Base-by-base conservation (phyloP, 2,329 filamentous ascomycete genomes). In the Ophiostoma piceae region DNA sequence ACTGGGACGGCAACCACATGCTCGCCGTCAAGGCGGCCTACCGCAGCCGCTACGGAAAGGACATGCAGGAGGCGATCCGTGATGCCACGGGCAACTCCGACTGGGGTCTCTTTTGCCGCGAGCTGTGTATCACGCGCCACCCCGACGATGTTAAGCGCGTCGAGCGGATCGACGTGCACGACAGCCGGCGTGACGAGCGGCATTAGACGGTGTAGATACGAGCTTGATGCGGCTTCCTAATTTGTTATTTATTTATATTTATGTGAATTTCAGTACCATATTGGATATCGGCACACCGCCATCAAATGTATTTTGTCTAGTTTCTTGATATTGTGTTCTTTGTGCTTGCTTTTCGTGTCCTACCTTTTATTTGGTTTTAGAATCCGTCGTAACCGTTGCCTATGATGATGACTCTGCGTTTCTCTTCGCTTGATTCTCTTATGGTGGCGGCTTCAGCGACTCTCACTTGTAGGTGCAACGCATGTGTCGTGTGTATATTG, bases 1-100 rank as follows among this genome's bases (percentile, higher is more conserved):
- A 98, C 80, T 98, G 95, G 95, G 94, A 98, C 76, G 86, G 90
- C 4, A 80, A 85, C 73, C 94, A 98, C 79, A 84, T 98, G 80
- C 86, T 88, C 71, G 85, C 86, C 26, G 87, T 98, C 69, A 96
- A 96, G 83, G 80, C 81, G 41, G 91, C 93, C 72, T 99, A 93
- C 79, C 84, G 87, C 70, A 87, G 90, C 72, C 88, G 93, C 72
- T 97, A 97, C 79, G 84, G 86, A 5, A 82, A 85, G 67, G 86
- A 90, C 65, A 84, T 98, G 73, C 88, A 92, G 76, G 88, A 92
- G 65, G 92, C 92, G 62, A 88, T 99, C 51, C 85, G 87, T 66
- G 90, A 93, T 68, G 90, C 90, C 60, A 91, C 92, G 0, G 88
- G 85, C 72, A 87, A 90, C 39, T 26, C 72, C 1, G 89, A 94